These are phyloP conservation scores for Monosporascus ibericus DNA, from an alignment of 2,329 filamentous ascomycete species.

Conservation along the genomic window DNA sequence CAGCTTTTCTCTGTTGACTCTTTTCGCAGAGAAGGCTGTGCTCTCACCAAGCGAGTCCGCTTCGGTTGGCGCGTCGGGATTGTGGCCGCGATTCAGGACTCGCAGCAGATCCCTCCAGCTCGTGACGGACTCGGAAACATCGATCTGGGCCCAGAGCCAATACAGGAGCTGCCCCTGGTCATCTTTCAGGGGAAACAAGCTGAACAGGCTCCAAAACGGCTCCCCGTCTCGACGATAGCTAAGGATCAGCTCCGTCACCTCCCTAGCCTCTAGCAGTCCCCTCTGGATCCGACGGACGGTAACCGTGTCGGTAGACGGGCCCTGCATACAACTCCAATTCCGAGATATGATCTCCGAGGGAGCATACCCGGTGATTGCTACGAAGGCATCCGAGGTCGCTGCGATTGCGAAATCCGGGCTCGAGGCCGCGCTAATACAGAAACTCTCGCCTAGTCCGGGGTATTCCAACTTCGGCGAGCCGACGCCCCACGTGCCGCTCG, in stretches of 20 bases:
- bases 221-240: constrained; percentile 46
- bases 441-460: constrained; percentile 51
- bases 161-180: constrained; percentile 40
- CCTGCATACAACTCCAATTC: constrained; percentile 46
- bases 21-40: constrained; percentile 3
- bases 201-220: constrained; percentile 53
- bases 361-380: constrained; percentile 43
- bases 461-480: constrained; percentile 32
- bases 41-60: constrained; percentile 11
- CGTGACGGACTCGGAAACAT: constrained; percentile 49
- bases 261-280: constrained; percentile 16
- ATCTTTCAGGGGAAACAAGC: constrained; percentile 45
- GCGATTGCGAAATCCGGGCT: constrained; percentile 44
- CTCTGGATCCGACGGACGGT: constrained; percentile 32
- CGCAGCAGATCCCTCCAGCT: constrained; percentile 44
- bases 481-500: constrained; percentile 14
- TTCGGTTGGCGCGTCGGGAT: constrained; percentile 25
- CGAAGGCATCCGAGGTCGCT: constrained; percentile 45
- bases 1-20: not conserved
- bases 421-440: constrained; percentile 49
- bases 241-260: constrained; percentile 41
- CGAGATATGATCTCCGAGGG: constrained; percentile 40
- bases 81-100: constrained; percentile 36
- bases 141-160: constrained; percentile 51
- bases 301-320: constrained; percentile 36